Conservation (phyloP, 2,329 filamentous ascomycete genomes). For the Lachnellula suecica region DNA sequence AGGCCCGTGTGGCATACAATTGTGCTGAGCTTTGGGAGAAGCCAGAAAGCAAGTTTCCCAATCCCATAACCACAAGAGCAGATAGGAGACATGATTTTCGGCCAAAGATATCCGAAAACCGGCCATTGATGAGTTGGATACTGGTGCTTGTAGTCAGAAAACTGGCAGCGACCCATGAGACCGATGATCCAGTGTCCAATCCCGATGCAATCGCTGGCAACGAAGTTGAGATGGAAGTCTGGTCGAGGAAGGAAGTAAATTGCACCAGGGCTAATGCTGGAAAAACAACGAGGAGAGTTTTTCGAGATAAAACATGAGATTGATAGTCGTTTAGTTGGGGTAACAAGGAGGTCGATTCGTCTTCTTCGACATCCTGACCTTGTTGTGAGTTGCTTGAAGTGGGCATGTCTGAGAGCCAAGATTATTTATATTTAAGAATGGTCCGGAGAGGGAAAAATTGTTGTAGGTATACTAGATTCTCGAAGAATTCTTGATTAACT, state of each 20-base stretch:
- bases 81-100: slow-evolving; percentile 8
- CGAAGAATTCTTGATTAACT: no score
- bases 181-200: slow-evolving; percentile 4
- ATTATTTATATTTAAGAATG: no score
- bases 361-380: no score
- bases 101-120: slow-evolving; percentile 13
- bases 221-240: slow-evolving; percentile 9
- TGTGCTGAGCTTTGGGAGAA: slow-evolving; percentile 6
- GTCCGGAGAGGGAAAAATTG: no score
- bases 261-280: slow-evolving; percentile 9
- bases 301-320: slow-evolving; percentile 2
- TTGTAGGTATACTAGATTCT: no score
- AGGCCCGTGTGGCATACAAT: slow-evolving; percentile 5
- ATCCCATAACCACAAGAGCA: slow-evolving; percentile 4
- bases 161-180: slow-evolving; percentile 8
- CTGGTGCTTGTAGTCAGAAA: slow-evolving; percentile 9
- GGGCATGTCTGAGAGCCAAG: no score
- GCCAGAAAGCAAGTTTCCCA: slow-evolving; percentile 10
- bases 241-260: slow-evolving; percentile 13
- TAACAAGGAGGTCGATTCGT: not conserved
- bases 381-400: no score
- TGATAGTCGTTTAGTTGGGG: not conserved
- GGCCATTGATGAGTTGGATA: slow-evolving; percentile 11
- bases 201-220: slow-evolving; percentile 9
- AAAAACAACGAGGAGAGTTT: slow-evolving; percentile 10